Evolutionary conservation across 345 rosid species (phyloP), one percentile per base, ranked within the genome.

Genomic region (Eucalyptus regnans): DNA sequence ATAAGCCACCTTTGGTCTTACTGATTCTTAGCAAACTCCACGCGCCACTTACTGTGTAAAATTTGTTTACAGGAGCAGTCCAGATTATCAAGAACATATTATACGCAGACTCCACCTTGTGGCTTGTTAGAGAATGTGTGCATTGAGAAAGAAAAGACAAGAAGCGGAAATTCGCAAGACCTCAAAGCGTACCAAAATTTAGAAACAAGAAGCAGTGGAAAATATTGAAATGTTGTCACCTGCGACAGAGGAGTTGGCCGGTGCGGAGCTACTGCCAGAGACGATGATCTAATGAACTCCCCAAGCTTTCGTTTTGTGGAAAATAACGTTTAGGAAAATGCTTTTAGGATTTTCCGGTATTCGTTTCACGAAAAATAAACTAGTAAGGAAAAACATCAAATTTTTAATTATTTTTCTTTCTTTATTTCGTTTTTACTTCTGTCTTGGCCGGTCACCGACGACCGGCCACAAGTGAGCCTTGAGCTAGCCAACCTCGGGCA

Each of bases 381-480:
- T 0, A 18, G 2, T 20, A 0, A 1, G 10, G 25, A 0, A 0
- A 52, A 52, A 18, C 0, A 18, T 52, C 58, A 52, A 52, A 18
- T 7, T 52, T 52, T 52, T 52, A 18, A 52, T 52, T 52, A 52
- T 7, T 18, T 52, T 18, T 52, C 23, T 52, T 52, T 52, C 1
- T 20, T 52, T 52, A 52, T 18, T 52, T 52, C 0, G 10, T 52
- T 52, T 52, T 52, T 20, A 18, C 25, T 52, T 52, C 0, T 18
- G 0, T 20, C 25, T 52, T 18, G 58, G 0, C 0, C 0, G 0
- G 1, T 52, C 0, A 4, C 4, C 2, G 0, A 18, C 1, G 0
- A 52, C 2, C 0, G 10, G 58, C 58, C 58, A 52, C 25, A 18
- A 52, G 25, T 18, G 58, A 52, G 58, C 58, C 23, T 52, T 52